Evolutionary conservation across 768 basidiomycete genomes (phyloP).

Genomic region (Suillus subluteus): DNA sequence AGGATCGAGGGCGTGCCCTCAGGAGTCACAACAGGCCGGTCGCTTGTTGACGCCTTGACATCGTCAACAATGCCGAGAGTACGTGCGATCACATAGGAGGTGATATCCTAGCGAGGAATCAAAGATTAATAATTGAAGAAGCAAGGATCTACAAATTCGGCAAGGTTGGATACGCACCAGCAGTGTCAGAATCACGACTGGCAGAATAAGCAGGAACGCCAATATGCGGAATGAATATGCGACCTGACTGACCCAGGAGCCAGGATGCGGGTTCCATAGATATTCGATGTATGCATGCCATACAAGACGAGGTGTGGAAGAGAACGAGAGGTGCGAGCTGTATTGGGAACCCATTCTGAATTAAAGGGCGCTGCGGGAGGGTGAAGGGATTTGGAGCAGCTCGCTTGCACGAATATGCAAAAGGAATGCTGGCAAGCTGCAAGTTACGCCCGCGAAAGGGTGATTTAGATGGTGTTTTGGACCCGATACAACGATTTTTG

Average conservation of each 20-base stretch:
- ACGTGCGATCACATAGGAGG: slow-evolving; percentile 81
- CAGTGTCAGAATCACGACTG: slow-evolving; percentile 63
- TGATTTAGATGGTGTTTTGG: slow-evolving; percentile 1
- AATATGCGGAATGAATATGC: slow-evolving; percentile 69
- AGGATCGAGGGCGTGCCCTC: slow-evolving; percentile 15
- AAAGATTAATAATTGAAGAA: slow-evolving; percentile 12
- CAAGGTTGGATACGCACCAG: slow-evolving; percentile 50
- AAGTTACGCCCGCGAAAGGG: slow-evolving; percentile 4
- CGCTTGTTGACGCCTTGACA: slow-evolving; percentile 74
- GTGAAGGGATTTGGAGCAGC: slow-evolving; percentile 12
- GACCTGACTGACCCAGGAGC: slow-evolving; percentile 68
- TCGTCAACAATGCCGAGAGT: slow-evolving; percentile 79
- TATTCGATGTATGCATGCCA: slow-evolving; percentile 66
- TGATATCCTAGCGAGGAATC: slow-evolving; percentile 59
- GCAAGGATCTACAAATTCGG: slow-evolving; percentile 8
- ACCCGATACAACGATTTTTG: slow-evolving; percentile 3
- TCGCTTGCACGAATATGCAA: slow-evolving; percentile 18
- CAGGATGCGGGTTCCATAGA: slow-evolving; percentile 64
- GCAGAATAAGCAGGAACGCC: slow-evolving; percentile 51
- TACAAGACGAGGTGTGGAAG: slow-evolving; percentile 44
- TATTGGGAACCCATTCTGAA: slow-evolving; percentile 11
- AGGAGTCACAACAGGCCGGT: slow-evolving; percentile 36
- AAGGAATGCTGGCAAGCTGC: slow-evolving; percentile 19
- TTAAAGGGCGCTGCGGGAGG: slow-evolving; percentile 10
- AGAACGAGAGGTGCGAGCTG: slow-evolving; percentile 22